Evolutionary conservation across 768 basidiomycete genomes (phyloP), one percentile per base, ranked within the genome.

Genomic region (Phlegmacium glaucopus): DNA sequence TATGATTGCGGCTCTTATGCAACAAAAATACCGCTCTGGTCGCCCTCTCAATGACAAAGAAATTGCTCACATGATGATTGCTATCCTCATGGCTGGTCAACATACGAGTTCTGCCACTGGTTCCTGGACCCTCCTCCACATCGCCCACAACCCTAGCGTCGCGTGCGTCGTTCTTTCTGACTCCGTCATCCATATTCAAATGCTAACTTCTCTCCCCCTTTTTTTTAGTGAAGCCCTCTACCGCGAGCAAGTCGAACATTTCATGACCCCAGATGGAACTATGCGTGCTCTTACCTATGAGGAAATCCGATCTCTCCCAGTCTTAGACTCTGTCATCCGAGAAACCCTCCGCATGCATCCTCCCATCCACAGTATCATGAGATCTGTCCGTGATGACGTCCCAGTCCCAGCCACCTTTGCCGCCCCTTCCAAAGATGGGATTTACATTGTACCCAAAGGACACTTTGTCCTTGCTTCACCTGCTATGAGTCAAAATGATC

Each of bases 11-110:
- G 85, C 94, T 1, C 79, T 99, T 15, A 78, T 85, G 67, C 76
- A 83, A 51, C 89, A 94, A 62, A 78, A 72, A 42, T 98, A 99
- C 70, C 87, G 89, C 53, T 76, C 80, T 56, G 96, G 96, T 47
- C 74, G 77, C 38, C 61, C 75, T 2, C 76, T 98, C 34, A 78
- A 75, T 51, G 94, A 99, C 61, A 85, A 88, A 55, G 92, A 98
- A 66, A 87, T 98, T 50, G 94, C 96, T 0, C 96, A 98, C 63
- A 94, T 99, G 62, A 84, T 99, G 87, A 99, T 97, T 60, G 96
- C 96, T 12, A 80, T 99, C 39, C 83, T 99, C 53, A 98, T 99
- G 96, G 96, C 96, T 37, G 96, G 96, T 32, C 96, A 99, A 70
- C 96, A 99, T 69, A 99, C 96, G 0, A 91, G 89, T 57, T 96